Percentiles rank a stretch among this genome's conserved stretches.
These are phyloP conservation scores for Oryza officinalis DNA, from an alignment of 176 grass and related monocot species.

Conservation along the genomic window DNA sequence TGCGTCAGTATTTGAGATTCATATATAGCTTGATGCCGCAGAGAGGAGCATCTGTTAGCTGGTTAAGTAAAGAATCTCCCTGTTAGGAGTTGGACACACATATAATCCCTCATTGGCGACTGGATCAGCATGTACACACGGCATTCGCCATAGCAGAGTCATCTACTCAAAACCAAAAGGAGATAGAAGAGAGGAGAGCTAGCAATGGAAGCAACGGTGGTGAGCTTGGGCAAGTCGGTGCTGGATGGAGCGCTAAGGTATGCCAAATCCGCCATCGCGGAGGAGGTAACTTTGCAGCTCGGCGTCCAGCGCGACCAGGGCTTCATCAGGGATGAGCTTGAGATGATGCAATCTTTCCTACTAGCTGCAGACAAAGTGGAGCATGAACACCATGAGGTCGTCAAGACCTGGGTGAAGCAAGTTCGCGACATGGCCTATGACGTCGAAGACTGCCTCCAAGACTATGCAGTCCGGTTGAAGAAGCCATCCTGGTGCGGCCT, in stretches of 20 bases:
- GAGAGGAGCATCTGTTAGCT: no score
- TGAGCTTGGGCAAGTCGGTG: constrained; percentile 16
- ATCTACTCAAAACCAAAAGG: no score
- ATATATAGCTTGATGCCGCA: no score
- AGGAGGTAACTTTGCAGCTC: constrained; percentile 33
- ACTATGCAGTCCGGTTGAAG: background rate
- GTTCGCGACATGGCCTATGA: constrained; percentile 36
- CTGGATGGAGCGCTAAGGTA: background rate
- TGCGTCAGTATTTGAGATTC: no score
- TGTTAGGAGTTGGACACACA: no score
- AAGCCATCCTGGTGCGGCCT: background rate
- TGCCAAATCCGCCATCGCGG: background rate
- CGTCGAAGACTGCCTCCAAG: constrained; percentile 37
- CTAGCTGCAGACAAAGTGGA: background rate
- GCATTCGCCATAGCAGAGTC: no score
- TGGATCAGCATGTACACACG: no score
- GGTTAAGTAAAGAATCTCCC: no score
- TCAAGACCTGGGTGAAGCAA: constrained; percentile 28
- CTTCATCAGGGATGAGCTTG: constrained; percentile 36
- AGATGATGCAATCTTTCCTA: constrained; percentile 42
- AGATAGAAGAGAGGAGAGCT: background rate
- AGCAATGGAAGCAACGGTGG: background rate
- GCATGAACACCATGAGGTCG: no score
- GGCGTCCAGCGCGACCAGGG: background rate
- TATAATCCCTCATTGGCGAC: no score